Conservation (phyloP, 2,329 filamentous ascomycete species). For the Xylaria sp. region DNA sequence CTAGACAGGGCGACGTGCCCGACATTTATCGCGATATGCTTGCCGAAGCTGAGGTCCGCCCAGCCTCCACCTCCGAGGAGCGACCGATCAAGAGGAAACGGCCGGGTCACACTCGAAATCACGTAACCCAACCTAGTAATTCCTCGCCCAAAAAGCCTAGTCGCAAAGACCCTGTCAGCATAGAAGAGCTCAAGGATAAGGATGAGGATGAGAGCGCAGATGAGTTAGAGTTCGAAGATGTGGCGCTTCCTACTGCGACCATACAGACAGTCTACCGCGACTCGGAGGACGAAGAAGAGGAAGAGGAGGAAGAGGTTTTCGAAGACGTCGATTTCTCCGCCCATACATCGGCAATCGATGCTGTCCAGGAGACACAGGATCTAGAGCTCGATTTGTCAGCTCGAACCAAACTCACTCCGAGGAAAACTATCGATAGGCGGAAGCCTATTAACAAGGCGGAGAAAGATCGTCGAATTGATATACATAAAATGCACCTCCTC, state of each 20-base stretch:
- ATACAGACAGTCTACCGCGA: conserved; percentile 64
- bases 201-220: conserved; percentile 55
- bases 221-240: conserved; percentile 62
- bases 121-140: conserved; percentile 33
- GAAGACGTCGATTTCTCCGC: conserved; percentile 61
- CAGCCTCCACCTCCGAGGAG: conserved; percentile 49
- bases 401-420: conserved; percentile 51
- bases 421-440: conserved; percentile 55
- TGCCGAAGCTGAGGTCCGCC: conserved; percentile 58
- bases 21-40: conserved; percentile 63
- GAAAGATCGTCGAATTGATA: conserved; percentile 69
- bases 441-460: conserved; percentile 67
- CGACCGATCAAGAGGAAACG: conserved; percentile 57
- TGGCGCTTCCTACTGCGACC: conserved; percentile 59
- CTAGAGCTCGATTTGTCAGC: conserved; percentile 66
- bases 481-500: conserved; percentile 89
- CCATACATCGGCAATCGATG: conserved; percentile 38
- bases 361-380: conserved; percentile 48
- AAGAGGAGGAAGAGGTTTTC: conserved; percentile 57
- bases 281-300: conserved; percentile 58
- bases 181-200: conserved; percentile 37
- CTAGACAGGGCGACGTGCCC: conserved; percentile 45
- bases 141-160: conserved; percentile 14
- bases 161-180: not conserved
- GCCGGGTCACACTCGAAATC: conserved; percentile 50